Conservation (phyloP, 148 eudicot species). For the Vaccinium myrtillus region DNA sequence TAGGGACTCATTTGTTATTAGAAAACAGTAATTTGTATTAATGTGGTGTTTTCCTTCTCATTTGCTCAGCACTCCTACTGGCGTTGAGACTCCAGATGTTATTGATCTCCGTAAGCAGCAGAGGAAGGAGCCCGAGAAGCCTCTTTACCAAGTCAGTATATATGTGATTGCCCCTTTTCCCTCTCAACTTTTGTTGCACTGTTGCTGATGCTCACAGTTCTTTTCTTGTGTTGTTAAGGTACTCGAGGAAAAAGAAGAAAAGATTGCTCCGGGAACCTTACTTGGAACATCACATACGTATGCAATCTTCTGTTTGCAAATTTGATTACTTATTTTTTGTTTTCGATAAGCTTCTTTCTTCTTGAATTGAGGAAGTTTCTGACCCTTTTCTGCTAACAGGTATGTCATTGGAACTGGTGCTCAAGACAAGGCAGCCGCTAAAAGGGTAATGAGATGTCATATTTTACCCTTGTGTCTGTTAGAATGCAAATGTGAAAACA, state of each 20-base stretch:
- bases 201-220: not conserved
- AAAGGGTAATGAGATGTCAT: conserved; percentile 59
- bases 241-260: conserved; percentile 92
- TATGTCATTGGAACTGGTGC: conserved; percentile 67
- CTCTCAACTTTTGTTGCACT: not conserved
- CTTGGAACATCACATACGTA: conserved; percentile 89
- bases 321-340: not conserved
- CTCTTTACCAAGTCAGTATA: conserved; percentile 54
- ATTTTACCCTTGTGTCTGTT: not conserved
- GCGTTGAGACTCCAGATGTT: conserved; percentile 99
- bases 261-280: conserved; percentile 78
- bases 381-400: conserved; percentile 34
- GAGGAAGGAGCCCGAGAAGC: conserved; percentile 95
- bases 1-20: not conserved
- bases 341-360: not conserved
- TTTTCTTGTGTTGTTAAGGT: conserved; percentile 45
- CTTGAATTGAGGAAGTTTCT: too few species aligned
- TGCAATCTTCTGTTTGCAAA: conserved; percentile 13
- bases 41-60: conserved; percentile 6
- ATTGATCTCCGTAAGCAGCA: conserved; percentile 98
- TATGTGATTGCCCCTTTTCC: not conserved
- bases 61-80: conserved; percentile 87
- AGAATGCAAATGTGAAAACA: not conserved
- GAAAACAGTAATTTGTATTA: not conserved
- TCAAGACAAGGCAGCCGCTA: conserved; percentile 90